Conservation (phyloP, 2,329 filamentous ascomycete species). For the Stylonectria norvegica region DNA sequence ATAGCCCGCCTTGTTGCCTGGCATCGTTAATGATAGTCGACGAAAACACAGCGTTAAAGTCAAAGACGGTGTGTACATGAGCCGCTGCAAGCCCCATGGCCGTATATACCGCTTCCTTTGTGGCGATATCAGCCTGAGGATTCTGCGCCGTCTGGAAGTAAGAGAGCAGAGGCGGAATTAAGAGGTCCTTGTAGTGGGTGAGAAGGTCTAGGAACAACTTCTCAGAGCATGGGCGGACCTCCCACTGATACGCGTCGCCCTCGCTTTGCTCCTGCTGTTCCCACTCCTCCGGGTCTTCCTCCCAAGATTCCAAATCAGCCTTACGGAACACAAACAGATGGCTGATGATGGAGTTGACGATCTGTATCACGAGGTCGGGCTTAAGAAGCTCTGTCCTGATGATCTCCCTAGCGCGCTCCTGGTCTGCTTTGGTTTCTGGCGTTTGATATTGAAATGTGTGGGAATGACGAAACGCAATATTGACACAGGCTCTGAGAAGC, state of each 20-base stretch:
- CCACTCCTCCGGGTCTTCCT: conserved; percentile 94
- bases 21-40: conserved; percentile 75
- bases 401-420: conserved; percentile 62
- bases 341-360: conserved; percentile 81
- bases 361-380: conserved; percentile 70
- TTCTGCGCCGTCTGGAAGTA: conserved; percentile 79
- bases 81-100: conserved; percentile 83
- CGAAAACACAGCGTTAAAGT: conserved; percentile 78
- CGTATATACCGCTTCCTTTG: conserved; percentile 93
- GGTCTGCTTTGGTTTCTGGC: conserved; percentile 71
- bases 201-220: conserved; percentile 90
- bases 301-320: conserved; percentile 85
- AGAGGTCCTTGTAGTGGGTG: conserved; percentile 79
- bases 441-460: conserved; percentile 83
- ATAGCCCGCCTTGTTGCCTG: conserved; percentile 58
- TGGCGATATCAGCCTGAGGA: conserved; percentile 64
- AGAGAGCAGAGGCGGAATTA: conserved; percentile 72
- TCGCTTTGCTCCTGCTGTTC: conserved; percentile 84
- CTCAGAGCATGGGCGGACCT: conserved; percentile 87
- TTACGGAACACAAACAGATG: conserved; percentile 85
- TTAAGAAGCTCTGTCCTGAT: conserved; percentile 74
- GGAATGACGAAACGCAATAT: conserved; percentile 76
- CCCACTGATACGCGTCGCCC: conserved; percentile 85
- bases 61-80: conserved; percentile 67
- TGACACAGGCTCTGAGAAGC: conserved; percentile 76